Base-by-base conservation (phyloP, 345 rosid species). In the Heritiera littoralis region DNA sequence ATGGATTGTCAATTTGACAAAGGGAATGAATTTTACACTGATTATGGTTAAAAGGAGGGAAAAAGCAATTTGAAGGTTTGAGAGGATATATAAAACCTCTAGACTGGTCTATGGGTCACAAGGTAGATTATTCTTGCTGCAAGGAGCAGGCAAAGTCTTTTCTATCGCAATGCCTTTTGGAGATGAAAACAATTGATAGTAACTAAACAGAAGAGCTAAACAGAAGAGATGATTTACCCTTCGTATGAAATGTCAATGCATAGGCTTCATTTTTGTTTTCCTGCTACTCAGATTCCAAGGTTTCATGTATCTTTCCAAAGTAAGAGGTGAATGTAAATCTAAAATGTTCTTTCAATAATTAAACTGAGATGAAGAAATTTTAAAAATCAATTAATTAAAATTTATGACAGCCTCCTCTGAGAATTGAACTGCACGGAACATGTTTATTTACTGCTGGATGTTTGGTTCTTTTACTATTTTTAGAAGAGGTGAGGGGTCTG, bases 251-350 rank as follows among this genome's bases (percentile, higher is more conserved):
- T 51, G 58, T 1, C 58, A 30, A 51, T 30, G 45, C 60, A 15
- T 51, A 51, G 45, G 75, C 23, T 71, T 71, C 45, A 15, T 35
- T 35, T 32, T 23, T 23, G 28, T 23, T 23, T 9, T 30, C 30
- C 60, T 69, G 73, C 73, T 69, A 30, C 51, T 65, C 12, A 35
- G 55, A 18, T 67, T 67, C 74, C 74, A 49, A 9, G 30, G 2
- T 46, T 51, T 51, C 55, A 51, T 13, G 9, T 11, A n/a, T 74
- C 77, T 56, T 56, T 38, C 15, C 46, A 11, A 20, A 35, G 38
- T 35, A 35, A 41, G 48, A 56, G 38, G 51, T 41, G 38, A 41
- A 58, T 17, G 4, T 74, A 59, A 51, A 10, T 59, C 48, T 72
- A 54, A 59, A 58, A 58, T 56, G 38, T 32, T 43, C 54, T 74